Evolutionary conservation across 768 basidiomycete genomes (phyloP).

Genomic region (Phylloporus arenicola): DNA sequence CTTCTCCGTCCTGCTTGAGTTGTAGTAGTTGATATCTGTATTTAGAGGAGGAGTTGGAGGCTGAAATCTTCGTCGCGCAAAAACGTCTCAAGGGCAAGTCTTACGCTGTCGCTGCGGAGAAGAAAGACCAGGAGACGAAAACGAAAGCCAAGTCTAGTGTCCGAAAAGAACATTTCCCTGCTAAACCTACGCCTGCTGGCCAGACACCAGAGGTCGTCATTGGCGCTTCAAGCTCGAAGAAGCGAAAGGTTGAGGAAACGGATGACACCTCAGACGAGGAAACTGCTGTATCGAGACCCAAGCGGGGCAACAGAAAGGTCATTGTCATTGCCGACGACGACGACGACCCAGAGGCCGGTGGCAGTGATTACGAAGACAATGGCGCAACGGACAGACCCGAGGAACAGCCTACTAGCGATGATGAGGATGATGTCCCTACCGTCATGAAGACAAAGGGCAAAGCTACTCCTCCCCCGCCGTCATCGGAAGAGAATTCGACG

Average conservation of each 20-base stretch:
- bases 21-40: slow-evolving; percentile 4
- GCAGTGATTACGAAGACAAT: slow-evolving; percentile 30
- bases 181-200: slow-evolving; percentile 34
- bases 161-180: slow-evolving; percentile 22
- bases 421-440: slow-evolving; percentile 17
- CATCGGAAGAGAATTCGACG: slow-evolving; percentile 27
- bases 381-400: slow-evolving; percentile 35
- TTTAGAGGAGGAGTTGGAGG: slow-evolving; percentile 48
- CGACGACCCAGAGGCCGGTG: slow-evolving; percentile 36
- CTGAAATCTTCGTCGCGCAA: slow-evolving; percentile 39
- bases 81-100: slow-evolving; percentile 75
- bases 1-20: not conserved
- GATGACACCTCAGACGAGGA: slow-evolving; percentile 24
- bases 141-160: slow-evolving; percentile 9
- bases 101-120: slow-evolving; percentile 58
- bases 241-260: slow-evolving; percentile 13
- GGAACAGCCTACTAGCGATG: slow-evolving; percentile 26
- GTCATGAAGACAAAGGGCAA: slow-evolving; percentile 25
- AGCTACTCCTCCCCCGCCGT: slow-evolving; percentile 26
- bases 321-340: slow-evolving; percentile 48
- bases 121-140: slow-evolving; percentile 21
- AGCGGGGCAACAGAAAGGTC: slow-evolving; percentile 34
- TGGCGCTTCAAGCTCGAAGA: slow-evolving; percentile 21
- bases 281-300: slow-evolving; percentile 35
- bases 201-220: slow-evolving; percentile 57